phyloP scores from a whole-genome alignment of 805 yeast species.

The Yamadazyma paraphyllophila region DNA sequence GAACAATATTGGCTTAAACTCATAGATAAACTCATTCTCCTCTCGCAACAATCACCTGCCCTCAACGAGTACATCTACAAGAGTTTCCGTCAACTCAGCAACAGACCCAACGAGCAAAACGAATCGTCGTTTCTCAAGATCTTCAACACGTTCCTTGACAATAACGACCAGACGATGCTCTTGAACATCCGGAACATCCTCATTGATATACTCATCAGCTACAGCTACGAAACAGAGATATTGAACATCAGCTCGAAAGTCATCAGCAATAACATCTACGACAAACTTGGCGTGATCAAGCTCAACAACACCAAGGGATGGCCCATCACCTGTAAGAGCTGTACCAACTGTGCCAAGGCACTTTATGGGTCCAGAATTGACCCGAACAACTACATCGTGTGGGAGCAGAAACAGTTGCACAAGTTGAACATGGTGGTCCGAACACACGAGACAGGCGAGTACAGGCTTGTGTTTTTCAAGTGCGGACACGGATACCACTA shows the following conservation, averaged over 20 bases:
- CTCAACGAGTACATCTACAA: conserved; percentile 30
- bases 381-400: conserved; percentile 48
- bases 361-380: conserved; percentile 68
- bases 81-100: conserved; percentile 33
- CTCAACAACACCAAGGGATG: conserved; percentile 56
- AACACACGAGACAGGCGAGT: conserved; percentile 4
- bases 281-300: conserved; percentile 43
- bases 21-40: conserved; percentile 22
- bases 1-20: conserved; percentile 31
- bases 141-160: conserved; percentile 52
- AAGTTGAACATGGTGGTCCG: conserved; percentile 4
- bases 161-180: conserved; percentile 49
- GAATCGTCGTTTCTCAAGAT: conserved; percentile 50
- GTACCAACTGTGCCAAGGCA: conserved; percentile 74
- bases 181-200: conserved; percentile 60
- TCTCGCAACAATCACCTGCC: conserved; percentile 12
- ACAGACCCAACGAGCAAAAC: conserved; percentile 17
- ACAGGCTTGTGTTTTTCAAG: conserved; percentile 52
- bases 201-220: conserved; percentile 62
- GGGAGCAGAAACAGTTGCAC: conserved; percentile 48
- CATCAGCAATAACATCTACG: conserved; percentile 55
- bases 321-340: conserved; percentile 46
- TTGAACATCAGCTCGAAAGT: conserved; percentile 50
- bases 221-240: conserved; percentile 60
- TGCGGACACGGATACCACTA: conserved; percentile 69